These are phyloP conservation scores for Eimeria zaria DNA, from an alignment of 169 alveolate genomes.

Conservation along the genomic window DNA sequence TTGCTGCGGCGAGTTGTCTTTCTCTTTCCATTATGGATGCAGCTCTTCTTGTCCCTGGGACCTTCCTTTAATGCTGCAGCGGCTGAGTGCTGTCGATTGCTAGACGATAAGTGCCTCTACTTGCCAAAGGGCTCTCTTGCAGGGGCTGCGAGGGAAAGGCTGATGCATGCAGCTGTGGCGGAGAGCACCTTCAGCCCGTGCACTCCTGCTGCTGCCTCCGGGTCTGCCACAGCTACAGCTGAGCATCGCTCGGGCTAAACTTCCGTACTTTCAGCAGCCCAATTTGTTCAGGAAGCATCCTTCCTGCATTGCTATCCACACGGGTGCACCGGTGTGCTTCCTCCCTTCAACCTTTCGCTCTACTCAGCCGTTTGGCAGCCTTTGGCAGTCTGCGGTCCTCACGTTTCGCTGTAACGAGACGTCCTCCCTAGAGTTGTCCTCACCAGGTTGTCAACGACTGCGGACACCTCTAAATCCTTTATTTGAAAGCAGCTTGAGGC, in stretches of 20 bases:
- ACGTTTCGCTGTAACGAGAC: too few species aligned
- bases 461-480: not conserved
- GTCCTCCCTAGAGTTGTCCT: too few species aligned
- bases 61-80: slow-evolving; percentile 65
- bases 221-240: not conserved
- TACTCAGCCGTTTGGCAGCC: not conserved
- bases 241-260: slow-evolving; percentile 3
- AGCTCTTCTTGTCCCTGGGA: slow-evolving; percentile 74
- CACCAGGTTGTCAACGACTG: not conserved
- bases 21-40: not conserved
- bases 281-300: not conserved
- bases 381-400: too few species aligned
- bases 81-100: slow-evolving; percentile 67
- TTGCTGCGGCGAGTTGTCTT: not conserved
- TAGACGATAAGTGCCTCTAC: slow-evolving; percentile 76
- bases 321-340: not conserved
- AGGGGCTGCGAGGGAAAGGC: not conserved
- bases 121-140: slow-evolving; percentile 67
- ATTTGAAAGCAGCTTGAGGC: not conserved
- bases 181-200: not conserved
- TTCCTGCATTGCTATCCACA: not conserved
- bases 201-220: not conserved
- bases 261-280: not conserved
- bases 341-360: not conserved
- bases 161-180: not conserved